phyloP scores from a whole-genome alignment of 2,329 filamentous ascomycete species.

The Diaporthe eres region DNA sequence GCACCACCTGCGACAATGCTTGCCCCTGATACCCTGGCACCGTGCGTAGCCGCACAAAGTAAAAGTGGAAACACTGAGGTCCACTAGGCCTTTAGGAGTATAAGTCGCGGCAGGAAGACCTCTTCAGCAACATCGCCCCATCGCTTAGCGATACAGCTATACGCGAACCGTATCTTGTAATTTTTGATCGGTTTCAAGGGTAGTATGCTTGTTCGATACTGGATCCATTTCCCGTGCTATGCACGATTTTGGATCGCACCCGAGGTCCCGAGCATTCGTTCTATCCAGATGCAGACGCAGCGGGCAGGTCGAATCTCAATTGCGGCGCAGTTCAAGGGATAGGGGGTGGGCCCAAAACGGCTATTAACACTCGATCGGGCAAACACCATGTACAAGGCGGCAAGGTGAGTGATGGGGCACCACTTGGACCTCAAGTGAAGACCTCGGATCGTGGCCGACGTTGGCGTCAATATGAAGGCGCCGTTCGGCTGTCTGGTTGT shows the following conservation, averaged over 20 bases:
- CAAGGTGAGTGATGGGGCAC: slow-evolving; percentile 24
- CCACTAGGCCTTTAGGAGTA: slow-evolving; percentile 3
- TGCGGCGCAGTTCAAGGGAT: slow-evolving; percentile 25
- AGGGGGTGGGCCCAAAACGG: slow-evolving; percentile 31
- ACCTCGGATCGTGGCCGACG: slow-evolving; percentile 26
- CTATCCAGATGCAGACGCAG: slow-evolving; percentile 20
- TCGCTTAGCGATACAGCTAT: slow-evolving; percentile 9
- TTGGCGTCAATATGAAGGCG: slow-evolving; percentile 26
- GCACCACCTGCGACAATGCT: slow-evolving; percentile 9
- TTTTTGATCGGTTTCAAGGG: slow-evolving; percentile 32
- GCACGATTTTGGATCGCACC: slow-evolving; percentile 12
- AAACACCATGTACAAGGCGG: slow-evolving; percentile 18
- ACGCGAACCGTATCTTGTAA: slow-evolving; percentile 27
- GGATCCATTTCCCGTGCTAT: slow-evolving; percentile 11
- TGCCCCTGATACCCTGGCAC: slow-evolving; percentile 12
- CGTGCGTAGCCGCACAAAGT: slow-evolving; percentile 26
- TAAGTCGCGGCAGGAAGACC: not conserved
- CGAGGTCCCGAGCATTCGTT: not conserved
- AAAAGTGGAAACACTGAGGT: not conserved
- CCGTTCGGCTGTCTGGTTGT: not conserved
- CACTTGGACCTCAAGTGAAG: slow-evolving; percentile 26
- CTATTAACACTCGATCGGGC: slow-evolving; percentile 31
- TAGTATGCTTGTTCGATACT: slow-evolving; percentile 26
- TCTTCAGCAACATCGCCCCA: slow-evolving; percentile 23
- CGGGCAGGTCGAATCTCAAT: slow-evolving; percentile 29